phyloP scores from a whole-genome alignment of 2,329 filamentous ascomycete genomes.

The Diaporthe vaccinii region DNA sequence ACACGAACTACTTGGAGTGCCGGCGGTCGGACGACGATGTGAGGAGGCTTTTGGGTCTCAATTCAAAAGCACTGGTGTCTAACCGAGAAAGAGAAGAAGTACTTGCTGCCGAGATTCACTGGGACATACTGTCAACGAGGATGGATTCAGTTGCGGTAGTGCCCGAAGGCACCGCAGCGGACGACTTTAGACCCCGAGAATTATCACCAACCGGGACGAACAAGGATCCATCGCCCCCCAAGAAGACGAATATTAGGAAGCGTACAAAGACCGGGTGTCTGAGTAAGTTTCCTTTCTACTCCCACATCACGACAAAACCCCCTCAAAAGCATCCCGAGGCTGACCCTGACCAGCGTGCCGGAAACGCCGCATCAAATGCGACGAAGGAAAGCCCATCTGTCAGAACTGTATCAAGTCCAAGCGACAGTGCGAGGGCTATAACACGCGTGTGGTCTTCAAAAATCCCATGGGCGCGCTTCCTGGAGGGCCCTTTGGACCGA shows the following conservation, averaged over 20 bases:
- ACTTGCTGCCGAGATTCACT: background rate
- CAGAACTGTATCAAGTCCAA: constrained; percentile 90
- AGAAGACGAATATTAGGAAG: constrained; percentile 68
- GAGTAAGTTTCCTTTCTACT: constrained; percentile 68
- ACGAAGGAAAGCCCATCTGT: constrained; percentile 87
- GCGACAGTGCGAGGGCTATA: constrained; percentile 86
- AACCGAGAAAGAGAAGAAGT: background rate
- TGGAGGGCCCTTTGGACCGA: constrained; percentile 60
- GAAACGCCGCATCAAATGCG: constrained; percentile 96
- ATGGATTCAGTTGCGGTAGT: constrained; percentile 33
- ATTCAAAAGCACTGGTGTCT: background rate
- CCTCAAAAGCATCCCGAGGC: constrained; percentile 30
- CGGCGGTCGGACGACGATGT: constrained; percentile 28
- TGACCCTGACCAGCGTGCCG: constrained; percentile 77
- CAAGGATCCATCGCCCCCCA: constrained; percentile 58
- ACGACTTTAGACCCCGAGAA: constrained; percentile 49
- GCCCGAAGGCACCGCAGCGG: constrained; percentile 41
- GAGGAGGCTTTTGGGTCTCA: constrained; percentile 9
- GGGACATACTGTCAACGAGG: background rate
- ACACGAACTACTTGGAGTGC: constrained; percentile 13
- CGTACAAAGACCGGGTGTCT: constrained; percentile 94
- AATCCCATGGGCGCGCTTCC: constrained; percentile 74
- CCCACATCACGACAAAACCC: background rate
- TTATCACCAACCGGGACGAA: constrained; percentile 52
- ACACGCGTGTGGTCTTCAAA: constrained; percentile 85